Evolutionary conservation across 2,329 filamentous ascomycete species (phyloP).

Genomic region (Paraconiothyrium sp.): DNA sequence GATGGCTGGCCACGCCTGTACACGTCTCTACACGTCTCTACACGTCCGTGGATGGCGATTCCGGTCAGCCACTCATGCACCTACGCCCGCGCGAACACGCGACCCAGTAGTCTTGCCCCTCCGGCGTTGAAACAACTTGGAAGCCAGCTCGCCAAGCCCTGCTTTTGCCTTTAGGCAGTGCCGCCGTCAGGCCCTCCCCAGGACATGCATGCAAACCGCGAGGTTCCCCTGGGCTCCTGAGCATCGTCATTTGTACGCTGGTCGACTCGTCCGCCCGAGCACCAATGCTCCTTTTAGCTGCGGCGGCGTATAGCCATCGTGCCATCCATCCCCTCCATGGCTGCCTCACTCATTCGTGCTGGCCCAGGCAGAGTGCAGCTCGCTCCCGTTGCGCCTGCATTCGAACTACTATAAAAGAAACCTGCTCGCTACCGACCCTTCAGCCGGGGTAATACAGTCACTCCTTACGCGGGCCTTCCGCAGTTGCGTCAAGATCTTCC

Average conservation of each 20-base stretch:
- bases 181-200: conserved; percentile 9
- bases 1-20: background rate
- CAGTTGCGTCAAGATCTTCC: conserved; percentile 14
- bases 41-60: background rate
- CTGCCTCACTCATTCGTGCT: too few species aligned
- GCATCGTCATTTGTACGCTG: conserved; percentile 1
- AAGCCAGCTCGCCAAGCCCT: conserved; percentile 13
- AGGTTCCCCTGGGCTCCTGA: conserved; percentile 10
- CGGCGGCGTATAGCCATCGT: conserved; percentile 6
- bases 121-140: conserved; percentile 11
- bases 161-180: conserved; percentile 9
- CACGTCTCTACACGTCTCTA: background rate
- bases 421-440: conserved; percentile 38
- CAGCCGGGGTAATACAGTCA: conserved; percentile 37
- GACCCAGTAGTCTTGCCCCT: conserved; percentile 8
- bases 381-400: conserved; percentile 36
- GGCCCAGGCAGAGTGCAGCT: background rate
- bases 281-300: conserved; percentile 10
- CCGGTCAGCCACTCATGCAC: conserved; percentile 4
- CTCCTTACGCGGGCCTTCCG: conserved; percentile 13
- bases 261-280: background rate
- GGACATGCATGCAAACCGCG: conserved; percentile 7
- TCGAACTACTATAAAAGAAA: conserved; percentile 40
- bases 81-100: conserved; percentile 1
- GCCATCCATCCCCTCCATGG: background rate